Conservation (phyloP, 1,284 basidiomycete genomes). For the Xanthoconium separans region DNA sequence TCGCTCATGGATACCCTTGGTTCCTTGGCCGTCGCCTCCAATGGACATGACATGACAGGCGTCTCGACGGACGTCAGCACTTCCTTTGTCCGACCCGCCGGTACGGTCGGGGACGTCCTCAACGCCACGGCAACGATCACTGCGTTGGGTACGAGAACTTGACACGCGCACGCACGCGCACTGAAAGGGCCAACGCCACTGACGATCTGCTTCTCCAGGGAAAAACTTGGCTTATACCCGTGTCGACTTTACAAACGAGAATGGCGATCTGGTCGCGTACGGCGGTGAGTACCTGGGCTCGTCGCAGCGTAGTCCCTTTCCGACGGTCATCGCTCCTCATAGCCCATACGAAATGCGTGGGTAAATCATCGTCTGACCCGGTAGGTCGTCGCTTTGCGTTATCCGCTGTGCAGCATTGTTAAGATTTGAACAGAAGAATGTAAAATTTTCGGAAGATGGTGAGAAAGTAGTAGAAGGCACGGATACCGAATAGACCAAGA, state of each 20-base stretch:
- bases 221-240: slow-evolving; percentile 81
- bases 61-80: slow-evolving; percentile 88
- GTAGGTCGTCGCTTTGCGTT: slow-evolving; percentile 38
- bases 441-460: slow-evolving; percentile 79
- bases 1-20: slow-evolving; percentile 86
- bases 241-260: slow-evolving; percentile 71
- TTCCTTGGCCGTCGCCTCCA: slow-evolving; percentile 77
- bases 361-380: slow-evolving; percentile 64
- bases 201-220: slow-evolving; percentile 43
- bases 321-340: background rate
- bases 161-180: background rate
- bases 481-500: slow-evolving; percentile 36
- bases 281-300: slow-evolving; percentile 53
- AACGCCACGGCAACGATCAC: slow-evolving; percentile 61
- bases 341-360: slow-evolving; percentile 75
- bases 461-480: slow-evolving; percentile 69
- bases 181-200: background rate
- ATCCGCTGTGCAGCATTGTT: background rate
- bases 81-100: slow-evolving; percentile 76
- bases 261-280: slow-evolving; percentile 79
- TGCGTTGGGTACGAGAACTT: slow-evolving; percentile 50
- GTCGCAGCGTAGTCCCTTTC: background rate
- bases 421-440: slow-evolving; percentile 56
- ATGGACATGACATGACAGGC: slow-evolving; percentile 84
- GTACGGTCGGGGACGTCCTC: slow-evolving; percentile 62